These are phyloP conservation scores for Vanrija humicola DNA, from an alignment of 1,284 basidiomycete species.

Conservation along the genomic window DNA sequence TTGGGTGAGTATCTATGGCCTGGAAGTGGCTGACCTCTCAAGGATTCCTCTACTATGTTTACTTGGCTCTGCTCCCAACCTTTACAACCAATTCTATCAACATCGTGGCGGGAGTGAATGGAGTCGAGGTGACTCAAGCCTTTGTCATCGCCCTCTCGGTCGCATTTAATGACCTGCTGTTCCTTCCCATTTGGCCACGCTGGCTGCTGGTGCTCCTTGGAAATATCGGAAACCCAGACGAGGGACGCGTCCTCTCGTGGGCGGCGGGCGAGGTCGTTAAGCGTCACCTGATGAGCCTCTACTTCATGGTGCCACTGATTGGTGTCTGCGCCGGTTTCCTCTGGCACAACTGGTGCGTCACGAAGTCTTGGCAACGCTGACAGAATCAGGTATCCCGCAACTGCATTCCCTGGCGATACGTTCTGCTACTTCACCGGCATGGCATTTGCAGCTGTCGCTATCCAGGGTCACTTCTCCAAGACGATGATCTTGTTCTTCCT, in stretches of 20 bases:
- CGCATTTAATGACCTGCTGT: constrained; percentile 85
- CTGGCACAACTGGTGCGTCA: constrained; percentile 83
- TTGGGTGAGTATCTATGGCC: constrained; percentile 60
- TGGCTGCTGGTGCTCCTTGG: constrained; percentile 74
- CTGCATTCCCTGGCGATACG: constrained; percentile 94
- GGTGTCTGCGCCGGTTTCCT: constrained; percentile 85
- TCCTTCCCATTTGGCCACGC: constrained; percentile 61
- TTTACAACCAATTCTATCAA: constrained; percentile 99
- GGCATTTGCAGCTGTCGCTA: constrained; percentile 93
- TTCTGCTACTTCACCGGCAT: constrained; percentile 97
- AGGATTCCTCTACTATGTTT: constrained; percentile 75
- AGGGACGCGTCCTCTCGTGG: constrained; percentile 42
- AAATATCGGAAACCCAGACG: constrained; percentile 58
- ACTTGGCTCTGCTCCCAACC: constrained; percentile 92
- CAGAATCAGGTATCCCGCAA: constrained; percentile 80
- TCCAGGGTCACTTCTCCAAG: constrained; percentile 96
- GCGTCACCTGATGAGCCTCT: constrained; percentile 88
- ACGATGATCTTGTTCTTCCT: constrained; percentile 95
- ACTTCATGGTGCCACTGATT: constrained; percentile 92
- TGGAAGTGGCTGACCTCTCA: neutral
- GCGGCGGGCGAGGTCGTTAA: constrained; percentile 69
- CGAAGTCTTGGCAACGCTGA: constrained; percentile 21
- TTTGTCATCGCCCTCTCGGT: constrained; percentile 88
- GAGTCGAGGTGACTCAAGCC: constrained; percentile 90
- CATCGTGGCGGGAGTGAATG: constrained; percentile 96